These are phyloP conservation scores for Boletus patriciae DNA, from an alignment of 768 basidiomycete genomes.

Conservation along the genomic window DNA sequence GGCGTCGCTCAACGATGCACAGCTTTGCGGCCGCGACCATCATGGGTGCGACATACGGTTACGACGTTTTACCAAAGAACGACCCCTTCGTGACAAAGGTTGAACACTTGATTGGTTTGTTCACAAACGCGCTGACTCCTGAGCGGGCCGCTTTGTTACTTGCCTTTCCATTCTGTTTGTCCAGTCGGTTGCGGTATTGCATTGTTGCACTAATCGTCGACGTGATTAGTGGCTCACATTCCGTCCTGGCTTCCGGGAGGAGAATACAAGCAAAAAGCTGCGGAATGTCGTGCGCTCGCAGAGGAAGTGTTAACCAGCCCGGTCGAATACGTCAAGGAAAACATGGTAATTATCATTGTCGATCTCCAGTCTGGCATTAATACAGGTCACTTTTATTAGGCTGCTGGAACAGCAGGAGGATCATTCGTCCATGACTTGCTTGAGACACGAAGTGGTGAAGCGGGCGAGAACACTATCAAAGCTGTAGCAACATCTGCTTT, in stretches of 20 bases:
- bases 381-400: constrained; percentile 3
- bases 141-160: constrained; percentile 23
- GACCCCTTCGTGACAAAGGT: constrained; percentile 29
- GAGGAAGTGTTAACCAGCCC: constrained; percentile 22
- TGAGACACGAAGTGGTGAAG: background rate
- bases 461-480: constrained; percentile 16
- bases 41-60: constrained; percentile 29
- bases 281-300: constrained; percentile 21
- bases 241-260: constrained; percentile 38
- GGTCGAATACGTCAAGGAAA: constrained; percentile 21
- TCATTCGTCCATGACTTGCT: constrained; percentile 26
- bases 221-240: constrained; percentile 24
- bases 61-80: constrained; percentile 22
- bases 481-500: constrained; percentile 25
- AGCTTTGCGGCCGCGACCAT: constrained; percentile 25
- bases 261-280: constrained; percentile 20
- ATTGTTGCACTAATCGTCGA: background rate
- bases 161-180: constrained; percentile 31
- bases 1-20: background rate
- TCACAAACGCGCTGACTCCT: constrained; percentile 14
- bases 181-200: background rate
- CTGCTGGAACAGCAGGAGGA: constrained; percentile 18
- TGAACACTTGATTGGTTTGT: constrained; percentile 11
- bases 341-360: constrained; percentile 18
- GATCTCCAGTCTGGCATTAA: background rate